Evolutionary conservation across 2,329 filamentous ascomycete genomes (phyloP), one percentile per base, ranked within the genome.

Genomic region (Fusarium cyanostomum): DNA sequence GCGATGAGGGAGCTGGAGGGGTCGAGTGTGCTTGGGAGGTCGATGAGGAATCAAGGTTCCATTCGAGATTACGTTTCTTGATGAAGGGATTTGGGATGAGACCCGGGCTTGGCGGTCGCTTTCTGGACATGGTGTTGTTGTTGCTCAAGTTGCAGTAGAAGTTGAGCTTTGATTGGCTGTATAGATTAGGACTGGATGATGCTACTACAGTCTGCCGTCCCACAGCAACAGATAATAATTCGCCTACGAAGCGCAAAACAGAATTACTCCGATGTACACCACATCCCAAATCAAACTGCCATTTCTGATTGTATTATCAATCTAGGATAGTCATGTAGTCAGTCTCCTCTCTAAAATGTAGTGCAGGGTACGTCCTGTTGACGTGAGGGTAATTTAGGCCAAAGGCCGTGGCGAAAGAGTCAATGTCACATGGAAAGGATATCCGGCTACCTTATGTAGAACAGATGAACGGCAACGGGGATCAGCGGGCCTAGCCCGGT

Each of bases 81-180:
- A 82, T 77, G 56, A 81, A 79, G 1, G 81, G 80, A 46, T 82
- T 82, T 3, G 75, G 59, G 8, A 82, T 77, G 46, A 82, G 66
- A 18, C 68, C 61, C 2, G 75, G 73, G 51, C 74, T 75, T 24
- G 56, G 53, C 16, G 65, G 68, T 16, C 74, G 71, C 52, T 79
- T 79, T 34, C 5, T 31, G 21, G 58, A 8, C 66, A 69, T 62
- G 11, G 10, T 54, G 39, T 45, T 38, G 34, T 49, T 46, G 52
- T 49, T 61, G 27, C 18, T 26, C 7, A 24, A n/a, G 15, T 50
- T 59, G 24, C 4, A 30, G 56, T 50, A 38, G 16, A 11, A 16
- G 4, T 48, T n/a, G 8, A 61, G 26, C 16, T 13, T 7, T 42
- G 39, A 43, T 59, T 54, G 33, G 56, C 15, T 37, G 7, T 11